Evolutionary conservation across 305 asterid species (phyloP).

Genomic region (Andrographis paniculata): DNA sequence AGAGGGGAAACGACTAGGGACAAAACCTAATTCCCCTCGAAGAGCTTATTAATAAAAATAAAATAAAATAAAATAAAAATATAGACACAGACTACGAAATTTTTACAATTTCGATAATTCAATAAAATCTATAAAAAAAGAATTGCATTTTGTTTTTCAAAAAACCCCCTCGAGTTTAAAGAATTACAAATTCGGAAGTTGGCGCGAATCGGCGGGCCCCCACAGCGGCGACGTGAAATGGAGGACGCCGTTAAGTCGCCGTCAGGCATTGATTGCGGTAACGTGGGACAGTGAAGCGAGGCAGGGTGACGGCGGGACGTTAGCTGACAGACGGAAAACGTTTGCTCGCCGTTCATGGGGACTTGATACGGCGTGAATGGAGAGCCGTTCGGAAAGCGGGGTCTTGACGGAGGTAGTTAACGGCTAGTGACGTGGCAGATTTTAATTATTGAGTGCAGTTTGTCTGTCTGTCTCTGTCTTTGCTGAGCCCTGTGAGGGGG

Average conservation of each 20-base stretch:
- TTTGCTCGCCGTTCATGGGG: slow-evolving; percentile 15
- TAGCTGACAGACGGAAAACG: slow-evolving; percentile 30
- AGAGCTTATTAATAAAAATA: no score
- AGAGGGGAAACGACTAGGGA: not conserved
- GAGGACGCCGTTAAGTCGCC: slow-evolving; percentile 35
- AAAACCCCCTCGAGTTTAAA: slow-evolving; percentile 20
- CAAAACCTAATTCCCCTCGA: not conserved
- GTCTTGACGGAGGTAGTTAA: slow-evolving; percentile 3
- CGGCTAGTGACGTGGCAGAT: slow-evolving; percentile 8
- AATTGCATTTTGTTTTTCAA: not conserved
- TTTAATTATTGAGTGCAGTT: not conserved
- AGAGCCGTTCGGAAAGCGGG: not conserved
- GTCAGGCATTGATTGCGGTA: slow-evolving; percentile 29
- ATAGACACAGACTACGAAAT: not conserved
- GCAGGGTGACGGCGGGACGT: no score
- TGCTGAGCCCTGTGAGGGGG: slow-evolving; percentile 6
- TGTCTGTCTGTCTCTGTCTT: slow-evolving; percentile 2
- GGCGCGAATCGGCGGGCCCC: slow-evolving; percentile 32
- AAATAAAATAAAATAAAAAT: no score
- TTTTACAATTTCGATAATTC: not conserved
- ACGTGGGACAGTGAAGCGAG: slow-evolving; percentile 27
- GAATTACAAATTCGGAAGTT: slow-evolving; percentile 27
- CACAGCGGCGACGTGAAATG: slow-evolving; percentile 26
- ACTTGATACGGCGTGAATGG: slow-evolving; percentile 1
- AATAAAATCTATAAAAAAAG: slow-evolving; percentile 5